A percentile compares a stretch with the other conserved stretches of the same genome.
These are phyloP conservation scores for Hortaea sp. DNA, from an alignment of 2,329 filamentous ascomycete species.

Conservation along the genomic window DNA sequence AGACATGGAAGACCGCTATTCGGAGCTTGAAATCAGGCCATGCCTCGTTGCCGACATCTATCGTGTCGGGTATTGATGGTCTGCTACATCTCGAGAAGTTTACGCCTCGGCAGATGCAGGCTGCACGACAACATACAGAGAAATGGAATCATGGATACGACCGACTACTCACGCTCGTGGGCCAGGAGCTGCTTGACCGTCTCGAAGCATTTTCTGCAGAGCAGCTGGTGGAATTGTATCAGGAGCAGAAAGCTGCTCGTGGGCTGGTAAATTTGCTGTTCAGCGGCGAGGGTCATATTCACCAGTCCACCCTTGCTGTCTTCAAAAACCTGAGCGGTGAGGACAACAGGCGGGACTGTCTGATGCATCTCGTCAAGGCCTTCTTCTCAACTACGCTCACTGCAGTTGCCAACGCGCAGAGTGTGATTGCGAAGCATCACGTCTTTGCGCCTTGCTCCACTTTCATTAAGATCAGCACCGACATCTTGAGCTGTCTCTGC, in stretches of 20 bases:
- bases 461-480: conserved; percentile 51
- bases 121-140: conserved; percentile 46
- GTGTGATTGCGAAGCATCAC: conserved; percentile 45
- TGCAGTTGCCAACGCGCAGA: conserved; percentile 47
- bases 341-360: conserved; percentile 49
- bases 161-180: conserved; percentile 52
- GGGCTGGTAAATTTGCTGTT: conserved; percentile 71
- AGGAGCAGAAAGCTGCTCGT: conserved; percentile 57
- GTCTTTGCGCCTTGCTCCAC: conserved; percentile 51
- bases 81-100: conserved; percentile 71
- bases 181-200: conserved; percentile 63
- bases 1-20: conserved; percentile 69
- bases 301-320: conserved; percentile 69
- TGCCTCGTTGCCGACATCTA: conserved; percentile 61
- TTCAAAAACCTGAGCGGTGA: conserved; percentile 74
- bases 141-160: conserved; percentile 68
- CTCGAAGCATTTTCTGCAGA: conserved; percentile 64
- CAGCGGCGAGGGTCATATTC: conserved; percentile 68
- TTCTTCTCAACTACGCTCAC: conserved; percentile 48
- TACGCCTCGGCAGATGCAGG: conserved; percentile 26
- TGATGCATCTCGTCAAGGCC: conserved; percentile 49
- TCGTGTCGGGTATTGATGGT: conserved; percentile 59
- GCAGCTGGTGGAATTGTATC: conserved; percentile 61
- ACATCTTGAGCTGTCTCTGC: conserved; percentile 54
- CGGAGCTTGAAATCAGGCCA: conserved; percentile 57